Base-by-base conservation (phyloP, 495 filamentous ascomycete species). In the Baudoinia panamericana region DNA sequence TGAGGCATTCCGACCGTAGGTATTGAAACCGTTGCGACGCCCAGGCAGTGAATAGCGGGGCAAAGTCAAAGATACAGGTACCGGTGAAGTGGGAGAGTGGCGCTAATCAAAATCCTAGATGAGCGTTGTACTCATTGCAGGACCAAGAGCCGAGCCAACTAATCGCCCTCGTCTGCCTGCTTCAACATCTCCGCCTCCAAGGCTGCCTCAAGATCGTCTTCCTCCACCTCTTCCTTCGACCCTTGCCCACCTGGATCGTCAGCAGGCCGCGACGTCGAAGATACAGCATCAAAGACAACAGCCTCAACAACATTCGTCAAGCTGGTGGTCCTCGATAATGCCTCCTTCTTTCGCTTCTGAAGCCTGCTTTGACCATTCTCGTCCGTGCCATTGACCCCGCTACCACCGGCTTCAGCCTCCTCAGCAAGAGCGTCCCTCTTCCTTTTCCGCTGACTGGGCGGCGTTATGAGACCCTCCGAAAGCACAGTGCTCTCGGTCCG, bases 311-410 rank as follows among this genome's bases (percentile, higher is more conserved):
- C 19, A 32, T 58, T 60, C 13, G 53, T 60, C 30, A 76, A 51
- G 15, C 67, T 70, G 12, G 52, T 54, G 16, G 60, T 60, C 17
- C 47, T 50, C 37, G 38, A 59, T 51, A 52, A 30, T 35, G 43
- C 60, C 48, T 52, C 59, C 54, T 44, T 63, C 60, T 57, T 65
- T 53, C 45, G 26, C 58, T 62, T 41, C 58, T 65, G 31, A 59
- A 58, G 34, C 34, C 36, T 21, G 21, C 48, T 51, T 13, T 30
- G 36, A 5, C 63, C 63, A n/a, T n/a, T n/a, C 36, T 64, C 59
- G 29, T 22, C 50, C 15, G 23, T 28, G 12, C 45, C 50, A 1
- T 43, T 51, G 4, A 44, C 50, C 12, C 41, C 44, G 17, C 52
- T 54, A 15, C 54, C 52, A 4, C 20, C 45, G 9, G 33, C 41